Conservation (phyloP, 768 basidiomycete species). For the Suillus plorans region DNA sequence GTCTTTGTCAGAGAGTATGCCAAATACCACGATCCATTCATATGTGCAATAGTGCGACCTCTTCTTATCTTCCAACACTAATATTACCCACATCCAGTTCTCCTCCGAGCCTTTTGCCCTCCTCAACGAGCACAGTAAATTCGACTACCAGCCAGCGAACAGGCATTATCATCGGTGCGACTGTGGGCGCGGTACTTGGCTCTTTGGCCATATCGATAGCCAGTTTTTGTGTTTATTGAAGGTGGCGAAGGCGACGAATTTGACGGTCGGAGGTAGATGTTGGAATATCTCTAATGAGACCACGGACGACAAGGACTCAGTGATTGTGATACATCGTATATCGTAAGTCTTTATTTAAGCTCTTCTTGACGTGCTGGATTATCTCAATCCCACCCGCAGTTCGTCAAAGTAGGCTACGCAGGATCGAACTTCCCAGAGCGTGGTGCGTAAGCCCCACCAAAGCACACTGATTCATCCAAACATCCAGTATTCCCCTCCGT, state of each 20-base stretch:
- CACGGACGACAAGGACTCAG: neutral
- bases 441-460: conserved; percentile 47
- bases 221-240: conserved; percentile 10
- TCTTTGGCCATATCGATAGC: conserved; percentile 12
- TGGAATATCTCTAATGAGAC: neutral
- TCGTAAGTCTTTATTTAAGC: conserved; percentile 42
- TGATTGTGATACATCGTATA: conserved; percentile 3
- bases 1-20: neutral
- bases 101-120: conserved; percentile 17
- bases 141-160: conserved; percentile 5
- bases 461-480: neutral
- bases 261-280: neutral
- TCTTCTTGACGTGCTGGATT: conserved; percentile 8
- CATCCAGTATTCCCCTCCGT: conserved; percentile 85
- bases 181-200: conserved; percentile 15
- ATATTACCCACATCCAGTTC: conserved; percentile 24
- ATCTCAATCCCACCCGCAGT: conserved; percentile 43
- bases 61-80: conserved; percentile 24
- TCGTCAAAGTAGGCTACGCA: conserved; percentile 88
- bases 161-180: conserved; percentile 16
- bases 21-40: neutral
- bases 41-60: conserved; percentile 20
- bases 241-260: conserved; percentile 7
- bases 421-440: conserved; percentile 95
- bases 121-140: conserved; percentile 10